Evolutionary conservation across 495 filamentous ascomycete species (phyloP).

Genomic region (Terfezia claveryi): DNA sequence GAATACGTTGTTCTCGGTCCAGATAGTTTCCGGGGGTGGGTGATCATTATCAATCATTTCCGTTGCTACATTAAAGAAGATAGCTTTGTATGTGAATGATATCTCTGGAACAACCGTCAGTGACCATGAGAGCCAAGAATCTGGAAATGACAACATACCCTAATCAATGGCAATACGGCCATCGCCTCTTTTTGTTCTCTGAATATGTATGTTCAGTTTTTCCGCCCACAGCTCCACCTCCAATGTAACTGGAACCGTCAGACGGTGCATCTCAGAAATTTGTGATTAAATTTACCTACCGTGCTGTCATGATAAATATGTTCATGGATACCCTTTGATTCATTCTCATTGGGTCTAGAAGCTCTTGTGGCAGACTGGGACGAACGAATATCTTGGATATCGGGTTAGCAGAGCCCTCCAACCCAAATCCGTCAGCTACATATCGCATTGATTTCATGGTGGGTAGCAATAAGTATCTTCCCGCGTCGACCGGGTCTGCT

Average conservation of each 20-base stretch:
- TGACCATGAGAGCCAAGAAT: constrained; percentile 1
- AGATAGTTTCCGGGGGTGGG: constrained; percentile 25
- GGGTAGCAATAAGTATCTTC: not conserved
- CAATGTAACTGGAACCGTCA: constrained; percentile 11
- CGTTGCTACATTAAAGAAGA: constrained; percentile 29
- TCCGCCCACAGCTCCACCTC: constrained; percentile 24
- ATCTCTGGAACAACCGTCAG: constrained; percentile 12
- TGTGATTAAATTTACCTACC: constrained; percentile 7
- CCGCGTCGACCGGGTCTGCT: not conserved
- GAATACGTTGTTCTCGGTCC: constrained; percentile 22
- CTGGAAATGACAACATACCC: constrained; percentile 19
- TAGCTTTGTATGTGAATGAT: constrained; percentile 15
- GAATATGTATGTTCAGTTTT: constrained; percentile 20
- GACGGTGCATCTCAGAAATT: not conserved
- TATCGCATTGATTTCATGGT: not conserved
- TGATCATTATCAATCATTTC: constrained; percentile 30
- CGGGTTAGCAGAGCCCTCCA: constrained; percentile 3
- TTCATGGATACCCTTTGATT: constrained; percentile 21
- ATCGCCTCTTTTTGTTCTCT: constrained; percentile 16
- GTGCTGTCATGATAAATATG: constrained; percentile 19
- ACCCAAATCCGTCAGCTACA: not conserved
- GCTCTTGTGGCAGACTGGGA: constrained; percentile 19
- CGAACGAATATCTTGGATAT: constrained; percentile 24
- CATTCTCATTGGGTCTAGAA: constrained; percentile 21
- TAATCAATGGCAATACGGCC: constrained; percentile 29